Percentiles rank a stretch among this genome's conserved stretches.
Evolutionary conservation across 2,329 filamentous ascomycete genomes (phyloP).

Genomic region (Fusarium stilboides): DNA sequence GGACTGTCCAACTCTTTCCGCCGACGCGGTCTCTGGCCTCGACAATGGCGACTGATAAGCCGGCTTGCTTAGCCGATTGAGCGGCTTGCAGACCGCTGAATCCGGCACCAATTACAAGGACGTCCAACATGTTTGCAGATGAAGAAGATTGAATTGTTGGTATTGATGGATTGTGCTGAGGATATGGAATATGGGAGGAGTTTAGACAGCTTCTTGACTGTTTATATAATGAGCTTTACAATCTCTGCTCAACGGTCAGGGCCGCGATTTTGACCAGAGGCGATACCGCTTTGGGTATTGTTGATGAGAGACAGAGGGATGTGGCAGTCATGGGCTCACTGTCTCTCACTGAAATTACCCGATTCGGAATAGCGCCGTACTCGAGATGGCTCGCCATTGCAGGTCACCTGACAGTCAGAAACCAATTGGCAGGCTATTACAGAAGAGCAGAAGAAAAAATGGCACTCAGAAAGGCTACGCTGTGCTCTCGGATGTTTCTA

Average conservation of each 20-base stretch:
- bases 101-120: conserved; percentile 63
- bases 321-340: too few species aligned
- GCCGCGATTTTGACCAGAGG: not conserved
- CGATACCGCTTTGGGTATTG: conserved; percentile 9
- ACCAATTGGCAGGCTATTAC: not conserved
- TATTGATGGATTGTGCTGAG: not conserved
- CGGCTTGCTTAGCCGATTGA: conserved; percentile 52
- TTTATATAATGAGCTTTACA: conserved; percentile 9
- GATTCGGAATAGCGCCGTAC: too few species aligned
- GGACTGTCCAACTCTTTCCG: conserved; percentile 64
- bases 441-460: not conserved
- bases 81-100: conserved; percentile 58
- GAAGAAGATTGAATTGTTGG: not conserved
- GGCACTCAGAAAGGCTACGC: not conserved
- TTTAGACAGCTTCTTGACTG: not conserved
- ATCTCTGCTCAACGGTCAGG: not conserved
- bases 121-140: conserved; percentile 43
- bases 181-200: not conserved
- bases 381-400: not conserved
- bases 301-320: conserved; percentile 12
- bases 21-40: conserved; percentile 67
- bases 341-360: too few species aligned
- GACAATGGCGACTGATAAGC: conserved; percentile 60
- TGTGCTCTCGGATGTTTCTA: not conserved
- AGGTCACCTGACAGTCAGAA: not conserved